Percentiles rank a stretch among this genome's conserved stretches.
Conservation (phyloP, 2,329 filamentous ascomycete genomes). For the Cercospora beticola region DNA sequence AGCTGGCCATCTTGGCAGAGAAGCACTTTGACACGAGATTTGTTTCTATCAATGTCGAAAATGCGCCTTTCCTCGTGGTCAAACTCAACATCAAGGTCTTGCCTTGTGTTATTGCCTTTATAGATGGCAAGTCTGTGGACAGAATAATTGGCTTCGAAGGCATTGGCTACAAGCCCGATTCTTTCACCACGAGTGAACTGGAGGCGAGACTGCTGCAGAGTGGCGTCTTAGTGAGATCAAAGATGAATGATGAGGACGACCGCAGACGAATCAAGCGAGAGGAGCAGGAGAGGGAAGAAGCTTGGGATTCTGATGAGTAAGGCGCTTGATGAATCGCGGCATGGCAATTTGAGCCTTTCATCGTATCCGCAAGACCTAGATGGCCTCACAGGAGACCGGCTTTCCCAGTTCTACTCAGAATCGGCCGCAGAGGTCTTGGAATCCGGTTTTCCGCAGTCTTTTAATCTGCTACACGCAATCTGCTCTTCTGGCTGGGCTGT, state of each 20-base stretch:
- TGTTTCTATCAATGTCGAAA: conserved; percentile 59
- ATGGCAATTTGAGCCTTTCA: neutral
- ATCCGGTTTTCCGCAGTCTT: neutral
- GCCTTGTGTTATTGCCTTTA: conserved; percentile 59
- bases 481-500: neutral
- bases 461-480: neutral
- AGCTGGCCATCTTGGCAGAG: conserved; percentile 55
- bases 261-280: conserved; percentile 34
- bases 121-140: conserved; percentile 56
- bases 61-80: conserved; percentile 59
- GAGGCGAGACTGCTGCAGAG: conserved; percentile 53
- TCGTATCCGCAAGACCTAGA: neutral
- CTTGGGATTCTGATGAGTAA: conserved; percentile 49
- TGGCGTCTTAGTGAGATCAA: conserved; percentile 54
- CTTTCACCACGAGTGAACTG: conserved; percentile 55
- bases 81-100: conserved; percentile 59
- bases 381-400: neutral
- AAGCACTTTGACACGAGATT: conserved; percentile 61
- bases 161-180: conserved; percentile 54
- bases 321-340: neutral
- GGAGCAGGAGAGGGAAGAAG: conserved; percentile 40
- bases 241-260: conserved; percentile 50
- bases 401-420: neutral
- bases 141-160: conserved; percentile 61
- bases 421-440: neutral